Evolutionary conservation across 164 flowering plant genomes (phyloP), one percentile per base, ranked within the genome.

Genomic region (Platanus orientalis): DNA sequence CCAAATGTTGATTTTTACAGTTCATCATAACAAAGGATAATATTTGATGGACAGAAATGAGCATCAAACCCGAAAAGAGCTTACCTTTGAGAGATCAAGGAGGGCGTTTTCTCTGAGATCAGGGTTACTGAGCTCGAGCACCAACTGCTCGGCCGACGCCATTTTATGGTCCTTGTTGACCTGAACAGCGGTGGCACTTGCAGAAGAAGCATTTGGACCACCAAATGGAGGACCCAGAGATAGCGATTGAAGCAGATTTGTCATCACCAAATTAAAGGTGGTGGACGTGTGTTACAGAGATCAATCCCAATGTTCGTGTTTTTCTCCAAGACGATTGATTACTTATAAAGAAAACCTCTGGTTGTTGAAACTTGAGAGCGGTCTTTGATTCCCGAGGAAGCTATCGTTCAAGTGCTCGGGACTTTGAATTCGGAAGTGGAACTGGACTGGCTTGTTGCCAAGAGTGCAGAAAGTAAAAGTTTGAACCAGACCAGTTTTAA

Each of bases 41-140:
- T 25, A 16, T 4, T 1, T 28, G 17, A 11, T 1, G 27, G 58
- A 30, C 39, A 20, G 50, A 20, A 6, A 26, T 4, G 9, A 27
- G n/a, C 2, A 27, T 6, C 16, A 49, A 53, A 53, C 24, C 5
- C 30, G 25, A 28, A 39, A 66, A 53, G 24, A 11, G 40, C 34
- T 12, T 14, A 86, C 98, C 98, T 92, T 92, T 17, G 96, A 88
- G 45, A 90, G 92, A 66, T 93, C 97, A 10, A 87, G 92, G 54
- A 93, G 89, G n/a, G 97, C 97, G 63, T 88, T 87, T 75, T 93
- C 97, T 30, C 97, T 79, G 40, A 84, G 83, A 73, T 90, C 92
- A 1, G 96, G 97, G 55, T 84, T 87, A 61, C 89, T 79, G 54
- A 93, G 96, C 39, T 93, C 96, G 42, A 88, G 87, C 0, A 93